Conservation (phyloP, 352 stramenopile genomes). For the Phytophthora cajani region DNA sequence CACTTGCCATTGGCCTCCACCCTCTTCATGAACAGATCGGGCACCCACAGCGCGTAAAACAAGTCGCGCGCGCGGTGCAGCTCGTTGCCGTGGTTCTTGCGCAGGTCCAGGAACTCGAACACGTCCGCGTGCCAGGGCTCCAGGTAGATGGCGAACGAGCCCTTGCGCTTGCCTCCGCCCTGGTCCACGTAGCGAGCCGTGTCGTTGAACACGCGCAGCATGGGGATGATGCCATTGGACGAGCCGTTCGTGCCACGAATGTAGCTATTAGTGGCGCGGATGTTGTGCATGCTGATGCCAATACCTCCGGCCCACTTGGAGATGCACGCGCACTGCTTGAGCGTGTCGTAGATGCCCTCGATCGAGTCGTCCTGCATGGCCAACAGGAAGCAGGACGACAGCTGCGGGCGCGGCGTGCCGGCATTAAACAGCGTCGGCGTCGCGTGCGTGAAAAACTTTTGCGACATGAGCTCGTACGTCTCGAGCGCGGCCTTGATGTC, state of each 20-base stretch:
- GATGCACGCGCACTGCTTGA: conserved; percentile 99
- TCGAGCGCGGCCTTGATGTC: conserved; percentile 95
- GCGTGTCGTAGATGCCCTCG: conserved; percentile 99
- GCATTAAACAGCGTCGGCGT: conserved; percentile 99
- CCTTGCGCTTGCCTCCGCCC: conserved; percentile 97
- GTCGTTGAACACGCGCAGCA: conserved; percentile 99
- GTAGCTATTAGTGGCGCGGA: conserved; percentile 97
- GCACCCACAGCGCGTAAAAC: conserved; percentile 99
- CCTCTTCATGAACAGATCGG: conserved; percentile 99
- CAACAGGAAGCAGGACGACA: conserved; percentile 98
- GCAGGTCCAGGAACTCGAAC: conserved; percentile 98
- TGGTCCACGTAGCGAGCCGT: conserved; percentile 99
- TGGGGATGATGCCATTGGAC: conserved; percentile 99
- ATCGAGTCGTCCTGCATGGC: conserved; percentile 99
- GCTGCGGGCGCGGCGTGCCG: conserved; percentile 97
- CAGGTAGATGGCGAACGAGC: conserved; percentile 98
- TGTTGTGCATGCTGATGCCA: conserved; percentile 98
- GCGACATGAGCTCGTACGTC: conserved; percentile 98
- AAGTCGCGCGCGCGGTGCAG: conserved; percentile 96
- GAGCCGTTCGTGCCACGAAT: conserved; percentile 98
- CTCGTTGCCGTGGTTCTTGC: conserved; percentile 99
- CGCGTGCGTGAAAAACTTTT: conserved; percentile 98
- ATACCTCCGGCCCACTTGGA: conserved; percentile 99
- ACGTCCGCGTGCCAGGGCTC: conserved; percentile 99
- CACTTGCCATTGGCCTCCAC: conserved; percentile 97